These are phyloP conservation scores for Colletotrichum sp. DNA, from an alignment of 2,329 filamentous ascomycete genomes.

Conservation along the genomic window DNA sequence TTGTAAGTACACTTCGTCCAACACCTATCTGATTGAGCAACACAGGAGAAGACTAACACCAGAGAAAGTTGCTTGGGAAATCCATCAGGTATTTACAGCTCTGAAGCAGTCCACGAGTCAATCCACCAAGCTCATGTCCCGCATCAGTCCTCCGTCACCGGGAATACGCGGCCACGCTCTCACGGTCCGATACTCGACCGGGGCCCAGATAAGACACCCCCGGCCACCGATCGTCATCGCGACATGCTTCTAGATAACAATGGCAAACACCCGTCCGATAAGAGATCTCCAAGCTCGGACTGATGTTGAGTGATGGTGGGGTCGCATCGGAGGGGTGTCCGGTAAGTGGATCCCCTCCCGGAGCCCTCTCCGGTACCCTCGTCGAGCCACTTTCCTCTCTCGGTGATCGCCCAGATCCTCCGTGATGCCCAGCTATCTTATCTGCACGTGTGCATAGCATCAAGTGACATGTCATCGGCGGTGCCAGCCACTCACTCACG, in stretches of 20 bases:
- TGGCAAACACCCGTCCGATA: neutral
- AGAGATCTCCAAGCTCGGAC: neutral
- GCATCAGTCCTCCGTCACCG: neutral
- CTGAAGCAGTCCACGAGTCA: accelerated
- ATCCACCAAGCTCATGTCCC: neutral
- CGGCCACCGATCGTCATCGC: neutral
- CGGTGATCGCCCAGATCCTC: neutral
- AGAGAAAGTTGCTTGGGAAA: accelerated
- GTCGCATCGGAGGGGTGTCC: constrained; percentile 15
- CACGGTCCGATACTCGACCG: neutral
- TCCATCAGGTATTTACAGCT: accelerated
- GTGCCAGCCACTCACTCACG: neutral
- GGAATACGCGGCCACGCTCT: neutral
- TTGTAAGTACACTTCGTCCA: neutral
- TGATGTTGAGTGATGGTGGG: neutral
- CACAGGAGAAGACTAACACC: neutral
- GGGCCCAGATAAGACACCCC: neutral
- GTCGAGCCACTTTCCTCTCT: neutral
- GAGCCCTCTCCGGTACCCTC: constrained; percentile 5
- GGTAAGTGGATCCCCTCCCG: constrained; percentile 14
- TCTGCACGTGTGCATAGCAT: neutral
- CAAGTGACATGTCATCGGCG: neutral
- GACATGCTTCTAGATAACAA: neutral
- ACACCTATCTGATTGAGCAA: neutral
- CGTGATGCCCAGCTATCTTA: neutral